These are phyloP conservation scores for Eucalyptus decipiens DNA, from an alignment of 345 rosid genomes.

Conservation along the genomic window DNA sequence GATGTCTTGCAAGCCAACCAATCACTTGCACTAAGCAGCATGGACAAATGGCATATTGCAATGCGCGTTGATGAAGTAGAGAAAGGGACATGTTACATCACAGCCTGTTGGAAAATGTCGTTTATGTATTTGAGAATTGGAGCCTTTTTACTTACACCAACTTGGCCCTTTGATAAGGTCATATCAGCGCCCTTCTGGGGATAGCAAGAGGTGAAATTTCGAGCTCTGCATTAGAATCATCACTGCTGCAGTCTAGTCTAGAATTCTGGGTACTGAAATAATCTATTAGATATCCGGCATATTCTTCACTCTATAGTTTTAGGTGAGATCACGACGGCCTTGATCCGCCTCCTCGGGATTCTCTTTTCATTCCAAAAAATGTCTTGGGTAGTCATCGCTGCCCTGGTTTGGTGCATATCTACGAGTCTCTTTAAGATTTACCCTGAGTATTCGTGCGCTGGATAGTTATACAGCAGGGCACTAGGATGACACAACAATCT, in stretches of 20 bases:
- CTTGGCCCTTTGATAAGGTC: neutral
- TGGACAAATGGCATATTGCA: neutral
- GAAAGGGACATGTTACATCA: neutral
- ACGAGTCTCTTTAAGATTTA: neutral
- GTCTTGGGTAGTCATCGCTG: neutral
- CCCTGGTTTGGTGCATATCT: neutral
- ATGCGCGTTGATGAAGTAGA: neutral
- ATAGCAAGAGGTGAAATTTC: neutral
- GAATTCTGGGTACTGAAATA: neutral
- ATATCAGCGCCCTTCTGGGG: neutral
- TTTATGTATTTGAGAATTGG: neutral
- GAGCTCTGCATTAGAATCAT: neutral
- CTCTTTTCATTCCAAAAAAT: neutral
- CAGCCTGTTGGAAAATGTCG: neutral
- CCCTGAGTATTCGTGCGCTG: neutral
- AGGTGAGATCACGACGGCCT: neutral
- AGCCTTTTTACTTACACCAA: neutral
- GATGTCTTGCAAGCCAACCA: neutral
- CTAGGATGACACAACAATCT: neutral
- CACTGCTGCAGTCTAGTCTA: neutral
- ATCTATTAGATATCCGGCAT: neutral
- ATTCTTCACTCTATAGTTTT: neutral
- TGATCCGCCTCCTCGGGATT: neutral
- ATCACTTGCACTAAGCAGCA: neutral
- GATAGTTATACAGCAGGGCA: neutral